These are phyloP conservation scores for Clausena lansium DNA, from an alignment of 345 rosid genomes.

Conservation along the genomic window DNA sequence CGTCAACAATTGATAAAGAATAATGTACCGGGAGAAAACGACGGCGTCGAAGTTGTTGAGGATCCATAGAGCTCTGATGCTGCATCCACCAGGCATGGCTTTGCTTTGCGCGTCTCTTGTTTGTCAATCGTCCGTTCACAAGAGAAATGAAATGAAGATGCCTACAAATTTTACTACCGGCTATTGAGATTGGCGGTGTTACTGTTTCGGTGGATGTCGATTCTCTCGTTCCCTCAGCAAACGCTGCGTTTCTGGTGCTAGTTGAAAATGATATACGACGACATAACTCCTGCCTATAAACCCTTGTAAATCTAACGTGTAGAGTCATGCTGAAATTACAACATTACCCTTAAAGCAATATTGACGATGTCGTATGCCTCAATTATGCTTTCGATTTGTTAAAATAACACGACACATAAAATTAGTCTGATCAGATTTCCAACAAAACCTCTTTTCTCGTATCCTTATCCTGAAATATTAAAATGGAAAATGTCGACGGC, in stretches of 20 bases:
- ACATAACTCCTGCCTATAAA: background rate
- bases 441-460: too few relatives aligned
- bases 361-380: too few relatives aligned
- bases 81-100: constrained; percentile 67
- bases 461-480: too few relatives aligned
- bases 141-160: background rate
- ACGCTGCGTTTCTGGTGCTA: too few relatives aligned
- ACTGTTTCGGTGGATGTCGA: background rate
- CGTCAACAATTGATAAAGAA: background rate
- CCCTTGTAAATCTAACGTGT: background rate
- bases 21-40: constrained; percentile 75
- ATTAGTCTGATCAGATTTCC: too few relatives aligned
- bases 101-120: constrained; percentile 1
- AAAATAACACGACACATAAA: too few relatives aligned
- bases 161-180: too few relatives aligned
- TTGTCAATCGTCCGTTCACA: background rate
- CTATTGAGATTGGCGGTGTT: background rate
- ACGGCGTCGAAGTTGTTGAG: constrained; percentile 68
- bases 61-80: constrained; percentile 89
- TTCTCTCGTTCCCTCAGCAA: background rate
- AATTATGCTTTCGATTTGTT: too few relatives aligned
- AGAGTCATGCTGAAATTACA: background rate
- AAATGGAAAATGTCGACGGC: too few relatives aligned
- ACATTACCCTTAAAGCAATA: background rate
- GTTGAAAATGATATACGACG: background rate